Evolutionary conservation across 169 alveolate species (phyloP), one percentile per base, ranked within the genome.

Genomic region (Plasmodium coatneyi): DNA sequence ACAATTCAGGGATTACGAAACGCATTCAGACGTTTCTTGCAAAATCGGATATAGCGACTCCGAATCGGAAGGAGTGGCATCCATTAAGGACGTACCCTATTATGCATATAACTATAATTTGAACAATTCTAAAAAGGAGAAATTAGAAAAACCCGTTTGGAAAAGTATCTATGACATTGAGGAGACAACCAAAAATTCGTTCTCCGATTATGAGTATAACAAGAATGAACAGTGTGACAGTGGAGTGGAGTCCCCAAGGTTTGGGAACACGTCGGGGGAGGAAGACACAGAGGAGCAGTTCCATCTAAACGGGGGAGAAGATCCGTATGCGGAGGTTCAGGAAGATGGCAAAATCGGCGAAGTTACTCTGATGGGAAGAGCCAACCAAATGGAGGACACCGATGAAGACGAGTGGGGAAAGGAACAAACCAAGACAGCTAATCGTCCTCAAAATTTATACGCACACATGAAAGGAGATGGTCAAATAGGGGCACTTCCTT

Each of bases 61-160:
- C n/a, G 93, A 87, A 87, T 87, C 93, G 46, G 93, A 87, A 66
- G 93, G 93, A 32, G 93, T 87, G 9, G 93, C 89, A 2, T 87
- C 93, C 7, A 87, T 87, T 39, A 87, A 87, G 71, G 93, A 87
- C 12, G 80, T 60, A 16, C 89, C 93, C 2, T 87, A 87, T 60
- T 87, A 78, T 87, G 43, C 93, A 36, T 87, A 72, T 66, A 49
- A 70, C 16, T 28, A 72, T 14, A 87, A 60, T 19, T 36, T 76
- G 41, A 52, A 79, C n/a, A 79, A 87, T 87, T 46, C 76, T 84
- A 87, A 87, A 66, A 87, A 76, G 19, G 93, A 87, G 43, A 87
- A 60, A 87, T 76, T 87, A 78, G 89, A 87, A 76, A 87, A 87
- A 66, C 93, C 93, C 43, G 72, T 79, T 6, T 87, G 93, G 93